Evolutionary conservation across 2,329 filamentous ascomycete species (phyloP).

Genomic region (Zymoseptoria passerinii): DNA sequence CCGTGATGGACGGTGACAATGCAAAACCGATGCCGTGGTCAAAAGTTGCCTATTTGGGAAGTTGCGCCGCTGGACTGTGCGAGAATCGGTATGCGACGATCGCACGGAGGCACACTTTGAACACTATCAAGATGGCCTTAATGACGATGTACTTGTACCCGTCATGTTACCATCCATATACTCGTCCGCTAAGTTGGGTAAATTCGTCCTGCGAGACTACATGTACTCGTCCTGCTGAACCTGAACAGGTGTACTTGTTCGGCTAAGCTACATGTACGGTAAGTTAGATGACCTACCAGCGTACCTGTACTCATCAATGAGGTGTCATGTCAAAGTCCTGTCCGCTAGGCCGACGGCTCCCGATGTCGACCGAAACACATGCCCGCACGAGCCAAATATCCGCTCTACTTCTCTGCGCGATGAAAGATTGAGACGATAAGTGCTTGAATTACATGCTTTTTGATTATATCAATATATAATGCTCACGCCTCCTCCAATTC

Average conservation of each 20-base stretch:
- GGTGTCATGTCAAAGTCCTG: background rate
- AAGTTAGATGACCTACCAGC: background rate
- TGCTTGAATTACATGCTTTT: background rate
- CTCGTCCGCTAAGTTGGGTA: too few relatives aligned
- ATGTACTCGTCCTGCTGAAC: too few relatives aligned
- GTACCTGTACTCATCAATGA: background rate
- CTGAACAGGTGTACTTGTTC: too few relatives aligned
- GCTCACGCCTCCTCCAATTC: background rate
- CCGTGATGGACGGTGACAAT: background rate
- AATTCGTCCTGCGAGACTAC: too few relatives aligned
- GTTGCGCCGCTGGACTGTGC: background rate
- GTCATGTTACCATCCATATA: too few relatives aligned
- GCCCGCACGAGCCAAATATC: background rate
- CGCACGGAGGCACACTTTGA: too few relatives aligned
- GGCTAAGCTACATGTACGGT: background rate
- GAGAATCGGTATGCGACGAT: too few relatives aligned
- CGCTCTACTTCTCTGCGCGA: background rate
- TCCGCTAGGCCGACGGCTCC: background rate
- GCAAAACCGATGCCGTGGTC: background rate
- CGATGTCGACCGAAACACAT: background rate
- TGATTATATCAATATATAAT: background rate
- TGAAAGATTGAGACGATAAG: background rate
- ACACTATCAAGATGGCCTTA: too few relatives aligned
- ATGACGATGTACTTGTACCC: too few relatives aligned
- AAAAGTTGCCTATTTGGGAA: background rate